Conservation (phyloP, 2,329 filamentous ascomycete species). For the Aspergillus ibericus region DNA sequence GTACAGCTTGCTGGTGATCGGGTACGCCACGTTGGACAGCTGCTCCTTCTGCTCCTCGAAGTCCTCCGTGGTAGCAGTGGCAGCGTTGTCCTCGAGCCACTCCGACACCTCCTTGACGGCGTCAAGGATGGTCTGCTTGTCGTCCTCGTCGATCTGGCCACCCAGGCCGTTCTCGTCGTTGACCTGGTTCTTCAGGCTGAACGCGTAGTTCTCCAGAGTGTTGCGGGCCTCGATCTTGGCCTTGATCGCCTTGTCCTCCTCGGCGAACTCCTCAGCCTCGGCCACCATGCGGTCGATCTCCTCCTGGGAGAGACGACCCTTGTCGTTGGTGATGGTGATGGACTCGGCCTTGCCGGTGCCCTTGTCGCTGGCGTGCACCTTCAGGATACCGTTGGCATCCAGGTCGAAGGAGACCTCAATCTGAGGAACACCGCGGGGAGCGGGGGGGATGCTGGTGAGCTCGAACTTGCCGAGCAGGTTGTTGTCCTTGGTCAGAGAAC, state of each 20-base stretch:
- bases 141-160: constrained; percentile 97
- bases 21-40: constrained; percentile 92
- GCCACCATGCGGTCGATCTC: constrained; percentile 99
- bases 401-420: constrained; percentile 98
- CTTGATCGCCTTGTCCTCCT: constrained; percentile 97
- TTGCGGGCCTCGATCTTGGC: constrained; percentile 97
- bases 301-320: constrained; percentile 92
- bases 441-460: constrained; percentile 90
- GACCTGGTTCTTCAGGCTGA: constrained; percentile 98
- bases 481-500: constrained; percentile 93
- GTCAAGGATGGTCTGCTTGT: constrained; percentile 94
- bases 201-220: constrained; percentile 97
- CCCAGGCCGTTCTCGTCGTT: constrained; percentile 95
- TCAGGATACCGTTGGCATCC: constrained; percentile 96
- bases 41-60: constrained; percentile 99
- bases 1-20: constrained; percentile 98
- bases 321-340: constrained; percentile 99
- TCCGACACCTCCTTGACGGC: constrained; percentile 96
- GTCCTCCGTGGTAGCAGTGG: constrained; percentile 83
- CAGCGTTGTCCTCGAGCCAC: constrained; percentile 95
- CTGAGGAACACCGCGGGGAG: constrained; percentile 93
- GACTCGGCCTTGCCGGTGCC: constrained; percentile 95
- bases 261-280: constrained; percentile 97
- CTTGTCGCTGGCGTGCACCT: constrained; percentile 95
- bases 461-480: constrained; percentile 98